Percentiles rank a stretch among this genome's conserved stretches.
Evolutionary conservation across 2,329 filamentous ascomycete genomes (phyloP).

Genomic region (Polytolypa hystricis): DNA sequence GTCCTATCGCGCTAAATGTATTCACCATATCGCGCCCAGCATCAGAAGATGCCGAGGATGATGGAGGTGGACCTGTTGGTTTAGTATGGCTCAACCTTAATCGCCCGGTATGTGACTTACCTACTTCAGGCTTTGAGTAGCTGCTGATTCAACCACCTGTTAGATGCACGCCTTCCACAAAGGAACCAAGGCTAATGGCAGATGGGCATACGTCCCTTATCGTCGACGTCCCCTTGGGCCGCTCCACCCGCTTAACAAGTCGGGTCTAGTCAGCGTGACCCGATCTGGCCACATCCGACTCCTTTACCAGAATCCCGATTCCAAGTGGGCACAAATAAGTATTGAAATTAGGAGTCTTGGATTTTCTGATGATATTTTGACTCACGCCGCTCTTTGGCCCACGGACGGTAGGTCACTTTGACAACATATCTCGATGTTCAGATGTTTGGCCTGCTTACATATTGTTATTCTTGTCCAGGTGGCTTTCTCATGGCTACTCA

Average conservation of each 20-base stretch:
- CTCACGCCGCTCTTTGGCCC: constrained; percentile 64
- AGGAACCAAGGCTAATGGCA: constrained; percentile 49
- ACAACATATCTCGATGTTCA: constrained; percentile 9
- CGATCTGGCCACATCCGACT: constrained; percentile 62
- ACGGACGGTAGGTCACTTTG: constrained; percentile 48
- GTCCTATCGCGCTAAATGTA: constrained; percentile 62
- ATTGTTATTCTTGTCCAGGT: constrained; percentile 10
- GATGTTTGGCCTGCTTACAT: neutral
- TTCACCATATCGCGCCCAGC: constrained; percentile 52
- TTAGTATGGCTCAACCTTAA: constrained; percentile 70
- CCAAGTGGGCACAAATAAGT: constrained; percentile 58
- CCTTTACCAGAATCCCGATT: constrained; percentile 64
- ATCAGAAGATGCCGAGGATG: constrained; percentile 58
- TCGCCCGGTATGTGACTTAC: constrained; percentile 36
- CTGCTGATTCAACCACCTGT: constrained; percentile 23
- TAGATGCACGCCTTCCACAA: constrained; percentile 41
- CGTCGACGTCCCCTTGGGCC: constrained; percentile 58
- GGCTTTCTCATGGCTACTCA: constrained; percentile 31
- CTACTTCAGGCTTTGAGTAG: constrained; percentile 24
- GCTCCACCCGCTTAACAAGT: constrained; percentile 55
- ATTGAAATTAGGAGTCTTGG: constrained; percentile 64
- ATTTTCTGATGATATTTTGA: constrained; percentile 63
- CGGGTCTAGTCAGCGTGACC: constrained; percentile 66
- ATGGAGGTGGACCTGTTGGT: constrained; percentile 68
- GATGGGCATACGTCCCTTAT: constrained; percentile 60